Evolutionary conservation across 1,139 yeast species (phyloP), one percentile per base, ranked within the genome.

Genomic region (Tardiomyces depauwii): DNA sequence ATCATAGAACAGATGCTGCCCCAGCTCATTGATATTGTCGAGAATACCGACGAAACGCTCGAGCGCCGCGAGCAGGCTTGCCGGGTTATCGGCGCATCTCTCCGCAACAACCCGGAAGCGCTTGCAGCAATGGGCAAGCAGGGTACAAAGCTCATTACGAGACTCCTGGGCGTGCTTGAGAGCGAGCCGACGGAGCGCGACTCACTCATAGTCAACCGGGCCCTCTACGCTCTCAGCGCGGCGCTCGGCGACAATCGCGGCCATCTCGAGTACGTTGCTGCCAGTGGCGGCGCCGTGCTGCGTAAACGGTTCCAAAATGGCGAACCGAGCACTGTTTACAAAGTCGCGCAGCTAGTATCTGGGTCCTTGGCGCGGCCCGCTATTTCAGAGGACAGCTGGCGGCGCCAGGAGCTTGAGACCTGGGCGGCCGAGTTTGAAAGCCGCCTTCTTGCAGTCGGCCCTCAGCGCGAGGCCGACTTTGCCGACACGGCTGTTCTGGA

Each of bases 51-150:
- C 25, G 52, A 49, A 4, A 44, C 51, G 3, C 30, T 53, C 11
- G 38, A 43, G 13, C 49, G 58, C 38, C 53, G 62, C 44, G 63
- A 66, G 46, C 49, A 57, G 13, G 57, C 67, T 13, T 62, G 64
- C 2, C 50, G 66, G 18, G 57, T 62, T 4, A 48, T 66, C 28
- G 68, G 69, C 2, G 64, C 68, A 3, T 55, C 59, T 2, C 67
- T 86, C 45, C 72, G 95, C 55, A 87, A 87, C 59, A 87, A 87
- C 57, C 80, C 80, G 0, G 76, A 74, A 2, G 89, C 95, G 0
- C 64, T 78, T 10, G 62, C 61, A 12, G 40, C 53, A 16, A 44
- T 52, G n/a, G 47, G 42, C 6, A 14, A 42, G 2, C 46, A 49
- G 16, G 43, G 45, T 6, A 47, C 51, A 13, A 43, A 42, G n/a